These are phyloP conservation scores for Myrica gale DNA, from an alignment of 306 rosid species.

Conservation along the genomic window DNA sequence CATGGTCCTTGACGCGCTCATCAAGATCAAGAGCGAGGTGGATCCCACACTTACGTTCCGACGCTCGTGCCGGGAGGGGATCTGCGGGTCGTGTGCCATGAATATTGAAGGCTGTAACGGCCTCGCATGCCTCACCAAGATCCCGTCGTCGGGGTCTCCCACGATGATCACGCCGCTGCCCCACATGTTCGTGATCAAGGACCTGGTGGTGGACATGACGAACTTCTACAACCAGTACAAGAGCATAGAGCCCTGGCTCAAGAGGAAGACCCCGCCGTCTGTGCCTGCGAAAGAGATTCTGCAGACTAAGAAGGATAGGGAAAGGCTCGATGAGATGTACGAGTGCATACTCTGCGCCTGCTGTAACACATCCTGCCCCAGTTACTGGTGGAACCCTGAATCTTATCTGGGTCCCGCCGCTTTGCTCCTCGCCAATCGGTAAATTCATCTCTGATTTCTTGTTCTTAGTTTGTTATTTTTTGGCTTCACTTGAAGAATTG, in stretches of 20 bases:
- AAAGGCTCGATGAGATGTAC: constrained; percentile 95
- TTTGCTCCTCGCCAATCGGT: constrained; percentile 95
- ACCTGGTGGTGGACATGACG: constrained; percentile 92
- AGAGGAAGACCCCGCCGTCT: constrained; percentile 69
- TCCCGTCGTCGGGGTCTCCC: constrained; percentile 30
- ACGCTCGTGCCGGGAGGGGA: constrained; percentile 91
- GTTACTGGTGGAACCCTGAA: constrained; percentile 99
- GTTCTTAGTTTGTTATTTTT: not conserved
- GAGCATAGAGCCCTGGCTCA: constrained; percentile 98
- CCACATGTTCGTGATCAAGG: constrained; percentile 94
- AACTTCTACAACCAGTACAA: constrained; percentile 94
- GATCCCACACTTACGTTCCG: constrained; percentile 84
- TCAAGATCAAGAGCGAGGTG: constrained; percentile 89
- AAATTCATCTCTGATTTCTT: not conserved
- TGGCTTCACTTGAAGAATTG: not conserved
- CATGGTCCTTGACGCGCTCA: constrained; percentile 91
- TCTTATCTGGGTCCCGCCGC: constrained; percentile 95
- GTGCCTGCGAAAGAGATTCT: constrained; percentile 65
- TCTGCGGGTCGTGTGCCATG: constrained; percentile 98
- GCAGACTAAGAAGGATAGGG: constrained; percentile 87
- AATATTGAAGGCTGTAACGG: constrained; percentile 98
- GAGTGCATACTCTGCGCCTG: constrained; percentile 96
- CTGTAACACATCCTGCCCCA: constrained; percentile 98
- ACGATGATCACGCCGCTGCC: constrained; percentile 77
- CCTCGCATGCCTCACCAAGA: constrained; percentile 86